Base-by-base conservation (phyloP, 345 rosid genomes). In the Moringa oleifera region DNA sequence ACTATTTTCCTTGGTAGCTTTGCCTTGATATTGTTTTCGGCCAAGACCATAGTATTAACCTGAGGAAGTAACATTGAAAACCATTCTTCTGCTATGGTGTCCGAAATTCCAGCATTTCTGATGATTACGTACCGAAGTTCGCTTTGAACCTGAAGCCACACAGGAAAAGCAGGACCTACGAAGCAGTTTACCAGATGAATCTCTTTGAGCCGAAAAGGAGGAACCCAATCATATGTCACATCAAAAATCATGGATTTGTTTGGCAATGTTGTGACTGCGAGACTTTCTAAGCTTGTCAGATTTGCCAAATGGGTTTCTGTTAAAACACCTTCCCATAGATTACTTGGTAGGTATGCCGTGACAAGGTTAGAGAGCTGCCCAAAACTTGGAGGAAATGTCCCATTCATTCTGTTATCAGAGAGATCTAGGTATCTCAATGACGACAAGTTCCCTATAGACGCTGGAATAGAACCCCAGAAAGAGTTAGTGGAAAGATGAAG, bases 131-230 rank as follows among this genome's bases (percentile, higher is more conserved):
- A 49, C 4, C 7, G 5, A 17, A 49, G 52, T 17, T 4, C 5
- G 52, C 18, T 17, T n/a, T 49, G 52, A n/a, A 5, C 15, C 20
- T 49, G 52, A 49, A 80, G 77, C 84, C 84, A 80, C 23, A 51
- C 41, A 0, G 81, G 77, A 63, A 80, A 80, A 4, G 24, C 24
- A 37, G 81, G 81, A 63, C 81, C 79, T 7, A 69, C 59, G 20
- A 51, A 54, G 52, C 81, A 77, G 57, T 77, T 75, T n/a, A n/a
- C 33, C 74, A 70, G 10, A 80, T 23, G 47, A 25, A 80, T 55
- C 46, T 41, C 25, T 23, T 51, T 63, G 21, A 73, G 70, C 61
- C 57, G 4, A 17, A 49, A 49, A 4, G 52, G 52, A 3, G 52
- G 52, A 17, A 49, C 7, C 52, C 52, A 49, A 11, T 56, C 57